phyloP scores from a whole-genome alignment of 805 yeast species.

The Pichia nanzhaoensis region DNA sequence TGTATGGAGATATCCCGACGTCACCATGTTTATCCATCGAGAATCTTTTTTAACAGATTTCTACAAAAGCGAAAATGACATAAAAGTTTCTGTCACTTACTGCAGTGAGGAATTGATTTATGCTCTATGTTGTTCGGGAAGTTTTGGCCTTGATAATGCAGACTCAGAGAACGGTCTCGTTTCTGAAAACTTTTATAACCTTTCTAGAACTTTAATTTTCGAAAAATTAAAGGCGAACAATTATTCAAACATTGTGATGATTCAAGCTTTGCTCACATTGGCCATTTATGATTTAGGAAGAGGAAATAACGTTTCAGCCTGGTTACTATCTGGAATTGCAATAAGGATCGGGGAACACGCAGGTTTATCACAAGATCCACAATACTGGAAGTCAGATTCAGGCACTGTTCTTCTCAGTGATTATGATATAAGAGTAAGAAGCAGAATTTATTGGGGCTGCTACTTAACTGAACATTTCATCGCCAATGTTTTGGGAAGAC shows the following conservation, averaged over 20 bases:
- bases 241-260: conserved; percentile 42
- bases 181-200: conserved; percentile 34
- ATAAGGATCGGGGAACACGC: conserved; percentile 56
- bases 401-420: too few relatives aligned
- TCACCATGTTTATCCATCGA: conserved; percentile 47
- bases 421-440: too few relatives aligned
- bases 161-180: too few relatives aligned
- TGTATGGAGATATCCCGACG: conserved; percentile 11
- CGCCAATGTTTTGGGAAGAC: too few relatives aligned
- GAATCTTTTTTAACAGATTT: conserved; percentile 56
- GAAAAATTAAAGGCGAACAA: conserved; percentile 19
- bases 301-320: conserved; percentile 49
- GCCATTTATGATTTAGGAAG: conserved; percentile 57
- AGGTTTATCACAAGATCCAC: conserved; percentile 33
- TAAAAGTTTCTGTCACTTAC: conserved; percentile 46
- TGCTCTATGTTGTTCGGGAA: conserved; percentile 35
- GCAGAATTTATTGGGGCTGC: too few relatives aligned
- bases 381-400: too few relatives aligned
- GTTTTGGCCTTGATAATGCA: too few relatives aligned
- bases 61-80: conserved; percentile 40
- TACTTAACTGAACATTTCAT: too few relatives aligned
- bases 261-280: conserved; percentile 51
- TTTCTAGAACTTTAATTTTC: conserved; percentile 38
- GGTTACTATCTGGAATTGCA: conserved; percentile 56
- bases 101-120: conserved; percentile 36